Evolutionary conservation across 1,139 yeast genomes (phyloP), one percentile per base, ranked within the genome.

Genomic region (Lizanozyma gosingica): DNA sequence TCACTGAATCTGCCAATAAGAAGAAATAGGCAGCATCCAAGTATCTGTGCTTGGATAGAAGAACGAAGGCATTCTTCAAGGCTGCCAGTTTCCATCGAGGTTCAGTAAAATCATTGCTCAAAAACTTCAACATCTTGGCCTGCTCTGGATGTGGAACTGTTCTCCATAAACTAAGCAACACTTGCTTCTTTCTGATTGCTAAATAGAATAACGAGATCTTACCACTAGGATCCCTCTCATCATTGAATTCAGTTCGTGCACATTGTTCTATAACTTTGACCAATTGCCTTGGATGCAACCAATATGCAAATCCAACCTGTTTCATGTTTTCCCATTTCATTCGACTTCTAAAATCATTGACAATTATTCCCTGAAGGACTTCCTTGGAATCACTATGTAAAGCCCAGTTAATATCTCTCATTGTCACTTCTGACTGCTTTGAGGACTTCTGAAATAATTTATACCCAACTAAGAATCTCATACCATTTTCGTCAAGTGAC

Each of bases 21-120:
- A 92, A 92, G 56, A 92, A 90, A 32, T 83, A 80, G 0, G 97
- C 97, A 0, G 97, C 94, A 59, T 90, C 94, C 54, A 76, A 62
- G 53, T 74, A 86, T 36, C 97, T 66, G 56, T 88, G 98, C 53
- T 87, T 86, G 42, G 97, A 88, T 46, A 92, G 60, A 36, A 92
- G 63, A 0, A 88, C 97, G 65, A 78, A 92, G 0, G 98, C 98
- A 61, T 92, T 92, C 54, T 92, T 92, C 53, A 78, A 62, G 0
- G 98, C 97, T 0, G 97, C 96, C 0, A 86, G 73, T 49, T 68
- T 73, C 96, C 97, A 90, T 39, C 96, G 66, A 9, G 73, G 69
- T 41, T 78, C 75, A 1, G 63, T 63, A 54, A 90, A 92, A 56
- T 94, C 94, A 54, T 90, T 83, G 16, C 70, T 67, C 51, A 92